These are phyloP conservation scores for Podaxis sp. DNA, from an alignment of 768 basidiomycete species.

Conservation along the genomic window DNA sequence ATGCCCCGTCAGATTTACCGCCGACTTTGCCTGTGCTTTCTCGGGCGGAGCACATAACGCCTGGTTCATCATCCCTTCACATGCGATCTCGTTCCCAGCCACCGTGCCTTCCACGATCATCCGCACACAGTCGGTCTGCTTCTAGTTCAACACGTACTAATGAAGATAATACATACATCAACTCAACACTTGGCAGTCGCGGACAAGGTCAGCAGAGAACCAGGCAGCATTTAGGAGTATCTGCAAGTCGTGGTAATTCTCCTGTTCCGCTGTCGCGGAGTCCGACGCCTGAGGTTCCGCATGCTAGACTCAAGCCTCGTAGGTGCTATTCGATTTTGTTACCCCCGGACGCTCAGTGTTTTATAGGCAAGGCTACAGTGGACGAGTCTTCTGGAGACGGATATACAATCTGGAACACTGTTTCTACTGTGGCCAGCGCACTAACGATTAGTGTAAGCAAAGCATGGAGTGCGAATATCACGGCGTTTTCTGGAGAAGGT, in stretches of 20 bases:
- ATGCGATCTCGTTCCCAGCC: conserved; percentile 5
- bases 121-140: background rate
- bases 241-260: background rate
- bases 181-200: background rate
- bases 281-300: background rate
- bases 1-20: background rate
- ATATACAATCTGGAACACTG: conserved; percentile 47
- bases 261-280: background rate
- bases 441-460: conserved; percentile 55
- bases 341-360: background rate
- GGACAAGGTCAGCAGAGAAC: background rate
- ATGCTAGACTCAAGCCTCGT: background rate
- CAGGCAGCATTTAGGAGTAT: background rate
- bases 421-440: conserved; percentile 47
- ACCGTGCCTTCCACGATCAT: background rate
- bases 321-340: background rate
- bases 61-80: background rate
- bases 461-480: conserved; percentile 47
- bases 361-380: background rate
- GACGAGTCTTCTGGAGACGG: conserved; percentile 1
- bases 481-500: conserved; percentile 42
- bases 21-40: background rate
- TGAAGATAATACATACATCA: background rate
- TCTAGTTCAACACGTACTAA: background rate
- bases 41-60: background rate